Evolutionary conservation across 495 filamentous ascomycete genomes (phyloP).

Genomic region (Gamarada debralockiae): DNA sequence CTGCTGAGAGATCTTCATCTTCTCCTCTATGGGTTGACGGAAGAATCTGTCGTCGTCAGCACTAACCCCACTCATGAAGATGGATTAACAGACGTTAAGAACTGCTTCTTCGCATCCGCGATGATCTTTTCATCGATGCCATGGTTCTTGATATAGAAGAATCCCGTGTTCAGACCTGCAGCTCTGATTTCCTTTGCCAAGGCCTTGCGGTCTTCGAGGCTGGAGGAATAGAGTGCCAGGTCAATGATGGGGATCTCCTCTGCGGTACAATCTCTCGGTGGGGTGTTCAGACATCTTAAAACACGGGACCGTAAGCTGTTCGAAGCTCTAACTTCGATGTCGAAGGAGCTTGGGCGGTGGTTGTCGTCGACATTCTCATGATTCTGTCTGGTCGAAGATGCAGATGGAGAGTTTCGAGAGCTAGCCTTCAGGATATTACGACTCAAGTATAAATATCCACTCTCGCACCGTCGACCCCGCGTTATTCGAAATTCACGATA

Average conservation of each 20-base stretch:
- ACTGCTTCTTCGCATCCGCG: conserved; percentile 34
- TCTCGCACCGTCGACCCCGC: no score
- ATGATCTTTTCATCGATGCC: conserved; percentile 45
- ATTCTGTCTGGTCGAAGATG: no score
- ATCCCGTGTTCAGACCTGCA: conserved; percentile 45
- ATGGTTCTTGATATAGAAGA: conserved; percentile 55
- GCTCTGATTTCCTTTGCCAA: conserved; percentile 37
- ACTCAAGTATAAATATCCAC: no score
- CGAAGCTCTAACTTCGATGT: conserved; percentile 37
- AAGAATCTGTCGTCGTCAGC: conserved; percentile 35
- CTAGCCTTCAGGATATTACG: no score
- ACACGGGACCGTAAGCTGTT: conserved; percentile 36
- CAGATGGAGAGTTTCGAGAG: no score
- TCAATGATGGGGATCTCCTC: conserved; percentile 58
- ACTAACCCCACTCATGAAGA: neutral
- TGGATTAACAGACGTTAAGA: conserved; percentile 18
- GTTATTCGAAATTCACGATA: no score
- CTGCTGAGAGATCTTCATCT: conserved; percentile 29
- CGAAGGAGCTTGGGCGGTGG: conserved; percentile 10
- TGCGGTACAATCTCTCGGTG: conserved; percentile 35
- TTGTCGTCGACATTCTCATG: conserved; percentile 16
- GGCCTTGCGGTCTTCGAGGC: conserved; percentile 31
- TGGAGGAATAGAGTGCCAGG: conserved; percentile 35
- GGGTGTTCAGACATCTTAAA: conserved; percentile 33
- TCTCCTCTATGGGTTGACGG: conserved; percentile 33